Evolutionary conservation across 1,139 yeast genomes (phyloP).

Genomic region (Candida sojae): DNA sequence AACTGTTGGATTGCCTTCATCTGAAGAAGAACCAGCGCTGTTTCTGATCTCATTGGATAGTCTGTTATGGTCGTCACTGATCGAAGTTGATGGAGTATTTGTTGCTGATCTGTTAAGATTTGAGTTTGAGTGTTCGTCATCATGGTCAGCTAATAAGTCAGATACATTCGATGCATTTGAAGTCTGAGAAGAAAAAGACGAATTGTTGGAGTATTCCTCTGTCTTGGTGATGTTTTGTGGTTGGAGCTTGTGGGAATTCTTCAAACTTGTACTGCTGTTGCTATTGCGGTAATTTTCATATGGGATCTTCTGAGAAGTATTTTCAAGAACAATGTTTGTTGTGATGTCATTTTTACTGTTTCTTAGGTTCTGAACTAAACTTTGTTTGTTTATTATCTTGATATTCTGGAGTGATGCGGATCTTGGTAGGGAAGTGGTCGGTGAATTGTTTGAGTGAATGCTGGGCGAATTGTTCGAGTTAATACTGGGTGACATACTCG

Average conservation of each 20-base stretch:
- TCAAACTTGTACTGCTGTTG: slow-evolving; percentile 12
- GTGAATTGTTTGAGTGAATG: slow-evolving; percentile 10
- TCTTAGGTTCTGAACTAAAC: slow-evolving; percentile 30
- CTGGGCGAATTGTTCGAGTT: neutral
- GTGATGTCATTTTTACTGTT: slow-evolving; percentile 31
- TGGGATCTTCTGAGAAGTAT: slow-evolving; percentile 16
- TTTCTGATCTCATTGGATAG: slow-evolving; percentile 5
- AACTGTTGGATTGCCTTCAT: slow-evolving; percentile 3
- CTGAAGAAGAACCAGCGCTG: slow-evolving; percentile 9
- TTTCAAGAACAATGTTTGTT: slow-evolving; percentile 27
- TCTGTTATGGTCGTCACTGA: slow-evolving; percentile 11
- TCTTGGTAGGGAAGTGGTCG: slow-evolving; percentile 13
- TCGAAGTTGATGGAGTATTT: slow-evolving; percentile 15
- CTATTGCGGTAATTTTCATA: slow-evolving; percentile 10
- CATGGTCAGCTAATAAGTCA: slow-evolving; percentile 1
- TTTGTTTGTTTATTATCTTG: slow-evolving; percentile 20
- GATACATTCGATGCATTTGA: slow-evolving; percentile 11
- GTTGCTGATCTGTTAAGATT: slow-evolving; percentile 10
- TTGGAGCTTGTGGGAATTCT: slow-evolving; percentile 9
- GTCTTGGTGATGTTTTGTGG: slow-evolving; percentile 12
- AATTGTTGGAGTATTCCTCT: slow-evolving; percentile 10
- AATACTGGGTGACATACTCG: neutral
- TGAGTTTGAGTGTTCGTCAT: slow-evolving; percentile 4
- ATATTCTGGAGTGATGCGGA: slow-evolving; percentile 24
- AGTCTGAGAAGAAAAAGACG: slow-evolving; percentile 13